Conservation (phyloP, 495 filamentous ascomycete genomes). For the Penicillium soppii region DNA sequence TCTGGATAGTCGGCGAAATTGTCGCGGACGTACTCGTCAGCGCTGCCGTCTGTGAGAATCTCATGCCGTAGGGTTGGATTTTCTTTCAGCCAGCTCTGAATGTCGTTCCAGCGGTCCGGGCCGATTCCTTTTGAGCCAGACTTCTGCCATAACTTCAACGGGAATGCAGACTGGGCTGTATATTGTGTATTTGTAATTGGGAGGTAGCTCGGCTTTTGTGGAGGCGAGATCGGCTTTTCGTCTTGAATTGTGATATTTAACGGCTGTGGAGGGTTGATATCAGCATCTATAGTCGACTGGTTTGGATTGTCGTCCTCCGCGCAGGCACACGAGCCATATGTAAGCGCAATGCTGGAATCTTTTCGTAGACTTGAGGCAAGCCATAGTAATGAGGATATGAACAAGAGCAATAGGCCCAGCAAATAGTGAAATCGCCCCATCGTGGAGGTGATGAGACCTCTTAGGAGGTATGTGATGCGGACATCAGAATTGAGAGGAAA, state of each 20-base stretch:
- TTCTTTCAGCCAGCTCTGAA: slow-evolving; percentile 24
- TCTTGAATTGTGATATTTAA: neutral
- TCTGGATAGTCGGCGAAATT: slow-evolving; percentile 24
- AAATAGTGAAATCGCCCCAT: neutral
- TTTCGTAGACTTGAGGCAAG: neutral
- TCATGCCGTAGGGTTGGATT: slow-evolving; percentile 37
- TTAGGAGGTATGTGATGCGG: neutral
- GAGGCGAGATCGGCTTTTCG: neutral
- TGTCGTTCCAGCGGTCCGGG: slow-evolving; percentile 6
- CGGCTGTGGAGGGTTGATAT: neutral
- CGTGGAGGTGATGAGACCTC: neutral
- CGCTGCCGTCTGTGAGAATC: slow-evolving; percentile 33
- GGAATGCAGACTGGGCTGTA: neutral
- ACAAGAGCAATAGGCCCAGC: neutral
- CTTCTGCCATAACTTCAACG: slow-evolving; percentile 35
- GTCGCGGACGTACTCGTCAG: slow-evolving; percentile 29
- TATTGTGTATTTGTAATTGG: neutral
- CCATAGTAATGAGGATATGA: neutral
- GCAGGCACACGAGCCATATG: neutral
- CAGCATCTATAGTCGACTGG: neutral
- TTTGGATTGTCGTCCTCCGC: neutral
- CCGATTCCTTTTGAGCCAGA: slow-evolving; percentile 19
- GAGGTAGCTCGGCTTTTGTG: neutral
- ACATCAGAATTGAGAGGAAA: neutral
- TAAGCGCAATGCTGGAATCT: neutral